Evolutionary conservation across 495 filamentous ascomycete genomes (phyloP).

Genomic region (Penicillium cataractarum): DNA sequence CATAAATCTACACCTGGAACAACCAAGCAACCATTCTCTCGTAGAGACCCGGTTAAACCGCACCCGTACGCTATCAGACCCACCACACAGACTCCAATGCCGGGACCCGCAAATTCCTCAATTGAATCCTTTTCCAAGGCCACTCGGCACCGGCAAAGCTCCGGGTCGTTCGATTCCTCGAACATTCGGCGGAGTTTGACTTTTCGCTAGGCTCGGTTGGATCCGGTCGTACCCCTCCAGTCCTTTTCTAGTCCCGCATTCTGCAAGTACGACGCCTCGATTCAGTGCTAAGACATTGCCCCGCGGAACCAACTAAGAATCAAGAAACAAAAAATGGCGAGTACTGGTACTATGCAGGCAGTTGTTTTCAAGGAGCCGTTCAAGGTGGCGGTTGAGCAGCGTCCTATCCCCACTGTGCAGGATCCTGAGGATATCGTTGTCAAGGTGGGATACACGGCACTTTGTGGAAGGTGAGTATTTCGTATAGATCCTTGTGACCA

Average conservation of each 20-base stretch:
- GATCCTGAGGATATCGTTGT: constrained; percentile 79
- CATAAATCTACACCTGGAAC: not conserved
- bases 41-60: not conserved
- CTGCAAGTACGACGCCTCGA: constrained; percentile 9
- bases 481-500: not conserved
- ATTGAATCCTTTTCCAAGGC: constrained; percentile 1
- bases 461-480: constrained; percentile 81
- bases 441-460: constrained; percentile 81
- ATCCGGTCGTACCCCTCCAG: constrained; percentile 5
- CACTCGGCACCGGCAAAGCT: not conserved
- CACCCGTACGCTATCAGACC: not conserved
- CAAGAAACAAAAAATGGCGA: constrained; percentile 17
- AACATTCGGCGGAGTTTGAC: constrained; percentile 7
- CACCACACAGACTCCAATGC: constrained; percentile 7
- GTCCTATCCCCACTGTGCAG: constrained; percentile 61
- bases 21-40: not conserved
- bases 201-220: constrained; percentile 9
- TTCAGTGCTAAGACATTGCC: not conserved
- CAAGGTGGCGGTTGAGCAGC: constrained; percentile 52
- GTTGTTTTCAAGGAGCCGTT: constrained; percentile 54
- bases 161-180: constrained; percentile 6
- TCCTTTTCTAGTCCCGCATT: not conserved
- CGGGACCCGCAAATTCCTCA: constrained; percentile 12
- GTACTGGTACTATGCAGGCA: constrained; percentile 46
- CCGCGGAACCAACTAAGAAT: not conserved